Evolutionary conservation across 176 grass and related monocot genomes (phyloP), one percentile per base, ranked within the genome.

Genomic region (Bolboschoenus planiculmis): DNA sequence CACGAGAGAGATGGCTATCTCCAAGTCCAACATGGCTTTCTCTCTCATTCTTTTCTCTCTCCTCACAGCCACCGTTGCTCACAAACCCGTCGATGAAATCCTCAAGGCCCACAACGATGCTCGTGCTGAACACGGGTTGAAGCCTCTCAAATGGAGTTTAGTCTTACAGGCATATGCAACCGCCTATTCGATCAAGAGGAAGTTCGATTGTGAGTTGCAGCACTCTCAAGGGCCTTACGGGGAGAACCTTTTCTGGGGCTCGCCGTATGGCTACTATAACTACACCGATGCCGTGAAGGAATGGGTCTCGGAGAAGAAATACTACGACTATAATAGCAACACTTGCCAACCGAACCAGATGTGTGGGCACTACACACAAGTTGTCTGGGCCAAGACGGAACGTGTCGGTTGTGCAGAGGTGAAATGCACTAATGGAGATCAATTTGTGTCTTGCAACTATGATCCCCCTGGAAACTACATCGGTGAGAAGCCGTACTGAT

Each of bases 291-390:
- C 82, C 0, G 85, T 90, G 27, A 78, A 64, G 3, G 0, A 20
- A 23, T 87, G 88, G 88, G 55, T 81, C 3, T n/a, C 31, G 0
- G 85, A 90, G 81, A 29, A 64, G 30, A 39, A 40, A 31, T 44
- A 84, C 76, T 90, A 90, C 18, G 54, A 87, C 81, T 87, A 84
- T 20, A 1, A 6, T 1, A 77, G 70, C 75, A 84, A 87, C 81
- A 73, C 59, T 16, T 90, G 88, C 65, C 34, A 34, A 14, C 6
- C 7, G 5, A 27, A 81, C 20, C 37, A 81, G 60, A 61, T 36
- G 62, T 88, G 87, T 36, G 87, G 83, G 0, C 87, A 88, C 77
- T 85, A 88, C 77, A 88, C 83, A 6, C 87, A 88, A 54, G 64
- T 83, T 0, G 81, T 84, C 33, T 87, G 87, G 87, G 78, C 83